Percentiles rank a stretch among this genome's conserved stretches.
Conservation (phyloP, 805 yeast species). For the Komagataella phaffii region DNA sequence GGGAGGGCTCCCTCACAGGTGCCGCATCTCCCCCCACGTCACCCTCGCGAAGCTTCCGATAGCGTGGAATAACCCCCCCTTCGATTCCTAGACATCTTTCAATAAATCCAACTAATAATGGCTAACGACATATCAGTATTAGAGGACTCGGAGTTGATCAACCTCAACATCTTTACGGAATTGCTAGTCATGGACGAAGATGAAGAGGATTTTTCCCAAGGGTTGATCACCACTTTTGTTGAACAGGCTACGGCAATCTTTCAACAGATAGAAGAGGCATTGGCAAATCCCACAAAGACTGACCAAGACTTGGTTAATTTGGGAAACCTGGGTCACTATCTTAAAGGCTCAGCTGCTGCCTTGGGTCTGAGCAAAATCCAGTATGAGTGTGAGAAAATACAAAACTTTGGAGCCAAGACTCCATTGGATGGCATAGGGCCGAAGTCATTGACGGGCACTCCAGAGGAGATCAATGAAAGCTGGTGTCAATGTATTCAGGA, state of each 20-base stretch:
- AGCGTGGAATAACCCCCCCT: not conserved
- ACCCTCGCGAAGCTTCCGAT: not conserved
- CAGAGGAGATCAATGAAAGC: constrained; percentile 9
- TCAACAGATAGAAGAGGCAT: constrained; percentile 47
- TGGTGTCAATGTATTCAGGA: constrained; percentile 32
- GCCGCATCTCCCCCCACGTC: not conserved
- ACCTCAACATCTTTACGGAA: constrained; percentile 83
- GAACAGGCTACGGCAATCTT: constrained; percentile 84
- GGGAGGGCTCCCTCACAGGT: too few relatives aligned
- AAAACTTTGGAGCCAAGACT: constrained; percentile 62
- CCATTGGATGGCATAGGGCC: constrained; percentile 11
- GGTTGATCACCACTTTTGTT: constrained; percentile 69
- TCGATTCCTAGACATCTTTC: not conserved
- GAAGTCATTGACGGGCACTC: constrained; percentile 17
- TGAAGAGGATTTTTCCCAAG: constrained; percentile 77
- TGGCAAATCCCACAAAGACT: constrained; percentile 20
- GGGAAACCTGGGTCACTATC: constrained; percentile 76
- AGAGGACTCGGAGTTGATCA: constrained; percentile 52
- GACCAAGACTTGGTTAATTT: constrained; percentile 39
- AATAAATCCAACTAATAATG: not conserved
- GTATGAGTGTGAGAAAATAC: constrained; percentile 84
- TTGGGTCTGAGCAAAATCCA: constrained; percentile 76
- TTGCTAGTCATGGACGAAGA: constrained; percentile 93
- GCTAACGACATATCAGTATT: constrained; percentile 2
- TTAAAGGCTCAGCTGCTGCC: constrained; percentile 93